These are phyloP conservation scores for Colletotrichum sp. DNA, from an alignment of 2,329 filamentous ascomycete genomes.

Conservation along the genomic window DNA sequence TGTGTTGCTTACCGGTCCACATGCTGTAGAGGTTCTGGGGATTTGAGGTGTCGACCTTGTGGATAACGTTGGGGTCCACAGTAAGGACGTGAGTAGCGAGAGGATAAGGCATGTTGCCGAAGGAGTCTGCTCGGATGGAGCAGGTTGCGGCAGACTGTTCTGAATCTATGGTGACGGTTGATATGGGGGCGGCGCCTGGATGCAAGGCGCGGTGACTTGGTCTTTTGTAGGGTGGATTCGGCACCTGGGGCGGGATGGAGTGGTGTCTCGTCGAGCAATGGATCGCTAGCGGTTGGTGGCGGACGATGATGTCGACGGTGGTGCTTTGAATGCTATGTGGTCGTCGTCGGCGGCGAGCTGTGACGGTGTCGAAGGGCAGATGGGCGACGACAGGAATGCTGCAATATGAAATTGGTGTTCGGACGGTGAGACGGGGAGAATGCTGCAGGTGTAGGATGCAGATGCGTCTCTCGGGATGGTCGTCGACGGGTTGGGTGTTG, in stretches of 20 bases:
- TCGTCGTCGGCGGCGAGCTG: background rate
- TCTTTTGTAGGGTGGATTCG: background rate
- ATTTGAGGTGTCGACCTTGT: conserved; percentile 93
- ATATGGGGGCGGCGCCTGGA: conserved; percentile 22
- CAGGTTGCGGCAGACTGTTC: conserved; percentile 24
- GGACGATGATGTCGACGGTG: background rate
- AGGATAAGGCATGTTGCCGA: conserved; percentile 76
- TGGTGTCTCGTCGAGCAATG: background rate
- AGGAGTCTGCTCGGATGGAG: conserved; percentile 41
- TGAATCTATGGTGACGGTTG: conserved; percentile 25
- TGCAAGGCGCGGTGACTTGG: background rate
- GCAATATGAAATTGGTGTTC: background rate
- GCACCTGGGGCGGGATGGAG: conserved; percentile 5
- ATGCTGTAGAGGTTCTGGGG: conserved; percentile 94
- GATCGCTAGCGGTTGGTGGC: background rate
- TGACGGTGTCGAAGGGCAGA: background rate
- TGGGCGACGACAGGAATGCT: conserved; percentile 4
- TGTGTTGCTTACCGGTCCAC: conserved; percentile 81
- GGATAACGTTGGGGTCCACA: conserved; percentile 89
- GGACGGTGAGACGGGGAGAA: background rate
- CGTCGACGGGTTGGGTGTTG: background rate
- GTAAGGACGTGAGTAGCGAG: conserved; percentile 87
- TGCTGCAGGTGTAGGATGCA: conserved; percentile 7
- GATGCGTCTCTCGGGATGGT: background rate
- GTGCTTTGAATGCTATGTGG: background rate